phyloP scores from a whole-genome alignment of 2,329 filamentous ascomycete genomes.

The Pestalotiopsis fici region DNA sequence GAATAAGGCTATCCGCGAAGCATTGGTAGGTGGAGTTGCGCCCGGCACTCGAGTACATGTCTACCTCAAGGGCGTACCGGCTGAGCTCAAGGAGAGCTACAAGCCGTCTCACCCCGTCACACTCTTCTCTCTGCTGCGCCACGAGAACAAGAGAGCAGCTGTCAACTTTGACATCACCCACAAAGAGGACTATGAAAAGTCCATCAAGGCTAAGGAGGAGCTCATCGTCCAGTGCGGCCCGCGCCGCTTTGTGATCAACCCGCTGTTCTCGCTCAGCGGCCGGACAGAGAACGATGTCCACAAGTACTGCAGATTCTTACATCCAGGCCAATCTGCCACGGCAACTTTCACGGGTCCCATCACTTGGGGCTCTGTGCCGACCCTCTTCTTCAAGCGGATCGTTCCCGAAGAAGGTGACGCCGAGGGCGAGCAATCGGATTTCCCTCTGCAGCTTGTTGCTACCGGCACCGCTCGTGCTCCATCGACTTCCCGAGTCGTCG shows the following conservation, averaged over 20 bases:
- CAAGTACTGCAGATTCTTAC: conserved; percentile 91
- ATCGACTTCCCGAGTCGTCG: conserved; percentile 75
- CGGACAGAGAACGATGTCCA: conserved; percentile 95
- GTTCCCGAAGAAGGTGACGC: conserved; percentile 42
- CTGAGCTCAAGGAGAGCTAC: conserved; percentile 45
- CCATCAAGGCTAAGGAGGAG: conserved; percentile 90
- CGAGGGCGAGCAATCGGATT: conserved; percentile 39
- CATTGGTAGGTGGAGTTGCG: conserved; percentile 82
- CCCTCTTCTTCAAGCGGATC: conserved; percentile 79
- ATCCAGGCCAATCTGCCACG: conserved; percentile 86
- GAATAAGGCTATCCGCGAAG: conserved; percentile 76
- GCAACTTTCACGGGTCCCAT: conserved; percentile 89
- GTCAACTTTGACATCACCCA: conserved; percentile 90
- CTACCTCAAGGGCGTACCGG: conserved; percentile 61
- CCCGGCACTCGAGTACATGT: conserved; percentile 83
- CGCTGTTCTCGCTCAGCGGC: conserved; percentile 85
- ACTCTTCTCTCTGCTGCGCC: conserved; percentile 83
- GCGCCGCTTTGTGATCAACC: conserved; percentile 83
- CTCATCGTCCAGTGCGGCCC: conserved; percentile 90
- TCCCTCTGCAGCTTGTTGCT: conserved; percentile 71
- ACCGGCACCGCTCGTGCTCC: conserved; percentile 87
- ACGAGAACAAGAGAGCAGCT: conserved; percentile 92
- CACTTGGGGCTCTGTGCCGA: conserved; percentile 89
- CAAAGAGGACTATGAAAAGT: conserved; percentile 71
- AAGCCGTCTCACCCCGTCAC: conserved; percentile 63